These are phyloP conservation scores for Lizonia empirigonia DNA, from an alignment of 2,329 filamentous ascomycete genomes.

Conservation along the genomic window DNA sequence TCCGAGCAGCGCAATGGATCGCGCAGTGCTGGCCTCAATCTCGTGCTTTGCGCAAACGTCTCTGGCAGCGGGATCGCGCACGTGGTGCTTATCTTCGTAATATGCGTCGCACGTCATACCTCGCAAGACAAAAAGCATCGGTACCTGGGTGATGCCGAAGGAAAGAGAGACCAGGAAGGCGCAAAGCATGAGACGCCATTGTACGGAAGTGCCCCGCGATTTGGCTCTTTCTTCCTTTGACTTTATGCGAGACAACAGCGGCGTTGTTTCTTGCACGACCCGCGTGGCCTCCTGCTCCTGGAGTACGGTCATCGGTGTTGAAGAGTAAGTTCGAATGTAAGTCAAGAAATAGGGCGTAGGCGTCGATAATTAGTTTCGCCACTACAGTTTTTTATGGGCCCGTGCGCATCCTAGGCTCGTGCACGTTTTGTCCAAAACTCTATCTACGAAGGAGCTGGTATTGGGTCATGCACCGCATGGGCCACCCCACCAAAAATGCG, in stretches of 20 bases:
- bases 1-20: conserved; percentile 67
- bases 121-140: conserved; percentile 68
- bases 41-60: conserved; percentile 65
- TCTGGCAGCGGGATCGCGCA: conserved; percentile 49
- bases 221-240: conserved; percentile 18
- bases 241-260: conserved; percentile 21
- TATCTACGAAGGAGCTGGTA: too few species aligned
- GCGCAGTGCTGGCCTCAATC: conserved; percentile 69
- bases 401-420: too few species aligned
- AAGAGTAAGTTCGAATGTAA: not conserved
- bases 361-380: too few species aligned
- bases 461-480: too few species aligned
- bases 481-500: too few species aligned
- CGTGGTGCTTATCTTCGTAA: conserved; percentile 61
- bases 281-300: not conserved
- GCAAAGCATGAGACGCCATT: conserved; percentile 59
- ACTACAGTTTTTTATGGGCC: too few species aligned
- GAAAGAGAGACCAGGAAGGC: conserved; percentile 64
- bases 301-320: not conserved
- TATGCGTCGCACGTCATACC: conserved; percentile 75
- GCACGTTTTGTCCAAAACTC: too few species aligned
- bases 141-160: conserved; percentile 58
- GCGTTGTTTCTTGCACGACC: conserved; percentile 22
- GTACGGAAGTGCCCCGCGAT: conserved; percentile 22
- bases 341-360: too few species aligned